These are phyloP conservation scores for Trypethelium eluteriae DNA, from an alignment of 495 filamentous ascomycete genomes.

Conservation along the genomic window DNA sequence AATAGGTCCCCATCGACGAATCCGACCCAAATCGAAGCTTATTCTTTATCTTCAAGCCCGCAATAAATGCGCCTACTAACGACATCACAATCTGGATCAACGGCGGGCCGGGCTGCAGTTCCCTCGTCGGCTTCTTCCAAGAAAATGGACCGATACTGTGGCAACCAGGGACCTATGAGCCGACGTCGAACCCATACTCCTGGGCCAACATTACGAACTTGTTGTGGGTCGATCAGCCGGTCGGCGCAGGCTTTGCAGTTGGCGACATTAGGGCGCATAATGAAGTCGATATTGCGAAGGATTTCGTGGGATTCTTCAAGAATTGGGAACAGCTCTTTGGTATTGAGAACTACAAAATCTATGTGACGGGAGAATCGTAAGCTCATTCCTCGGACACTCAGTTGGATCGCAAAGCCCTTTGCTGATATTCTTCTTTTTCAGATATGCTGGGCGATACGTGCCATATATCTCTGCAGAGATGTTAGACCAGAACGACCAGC, in stretches of 20 bases:
- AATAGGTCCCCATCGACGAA: slow-evolving; percentile 19
- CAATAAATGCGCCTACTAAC: slow-evolving; percentile 36
- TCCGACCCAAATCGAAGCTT: slow-evolving; percentile 35
- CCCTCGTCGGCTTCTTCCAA: slow-evolving; percentile 58
- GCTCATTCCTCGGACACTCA: background rate
- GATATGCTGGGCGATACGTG: slow-evolving; percentile 28
- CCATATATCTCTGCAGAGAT: slow-evolving; percentile 28
- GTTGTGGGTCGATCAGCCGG: slow-evolving; percentile 23
- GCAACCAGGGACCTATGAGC: slow-evolving; percentile 51
- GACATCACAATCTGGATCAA: slow-evolving; percentile 25
- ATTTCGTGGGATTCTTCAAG: slow-evolving; percentile 28
- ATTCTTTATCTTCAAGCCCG: slow-evolving; percentile 49
- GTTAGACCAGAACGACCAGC: slow-evolving; percentile 24
- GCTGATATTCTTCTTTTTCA: background rate
- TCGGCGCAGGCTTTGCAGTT: slow-evolving; percentile 26
- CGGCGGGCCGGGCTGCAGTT: slow-evolving; percentile 39
- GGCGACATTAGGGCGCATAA: slow-evolving; percentile 21
- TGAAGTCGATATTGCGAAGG: slow-evolving; percentile 28
- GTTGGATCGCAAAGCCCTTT: background rate
- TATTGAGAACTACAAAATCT: slow-evolving; percentile 31
- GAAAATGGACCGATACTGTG: slow-evolving; percentile 60
- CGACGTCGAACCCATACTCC: slow-evolving; percentile 53
- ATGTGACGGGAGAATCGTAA: slow-evolving; percentile 25
- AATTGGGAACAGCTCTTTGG: slow-evolving; percentile 30
- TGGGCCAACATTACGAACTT: slow-evolving; percentile 41